Base-by-base conservation (phyloP, 805 yeast genomes). In the Schwanniomyces vanrijiae region DNA sequence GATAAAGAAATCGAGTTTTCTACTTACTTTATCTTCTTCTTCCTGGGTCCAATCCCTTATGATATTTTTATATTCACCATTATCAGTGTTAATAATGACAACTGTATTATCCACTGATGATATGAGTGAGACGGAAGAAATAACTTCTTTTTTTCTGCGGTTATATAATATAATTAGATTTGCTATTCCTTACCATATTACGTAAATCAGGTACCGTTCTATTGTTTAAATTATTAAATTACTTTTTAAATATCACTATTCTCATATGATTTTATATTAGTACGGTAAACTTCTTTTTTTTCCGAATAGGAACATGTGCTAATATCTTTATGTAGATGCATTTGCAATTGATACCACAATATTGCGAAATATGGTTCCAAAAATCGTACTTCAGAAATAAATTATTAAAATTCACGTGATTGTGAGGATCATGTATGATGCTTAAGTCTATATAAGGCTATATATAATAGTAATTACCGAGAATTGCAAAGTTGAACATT, bases 21-120 rank as follows among this genome's bases (percentile, higher is more conserved):
- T 28, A 5, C 11, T 19, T 6, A 34, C 41, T 26, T 13, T 21
- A 22, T 42, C 40, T 38, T 60, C 65, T 39, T 61, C 64, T 14
- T 50, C 47, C 8, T 40, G 34, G 13, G 52, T 48, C 55, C 57
- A 58, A 20, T 47, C 42, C 52, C 51, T 60, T 45, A 31, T 40
- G 7, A 47, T 18, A 9, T 13, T 38, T n/a, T 35, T 42, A 14
- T 10, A 8, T 26, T 47, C 40, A 6, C 44, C 47, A 22, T 43
- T 38, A 22, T 46, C 39, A 2, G 16, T n/a, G 20, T 37, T 19
- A 5, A 37, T 9, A 13, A 37, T n/a, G 7, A 37, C 18, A 9
- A 31, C 20, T 16, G 20, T 2, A 9, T 6, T 31, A 5, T 31
- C 19, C 8, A n/a, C 20, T 16, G 10, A 31, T 16, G 35, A 31